phyloP scores from a whole-genome alignment of 2,329 filamentous ascomycete genomes.

The Teratosphaeria gauchensis region DNA sequence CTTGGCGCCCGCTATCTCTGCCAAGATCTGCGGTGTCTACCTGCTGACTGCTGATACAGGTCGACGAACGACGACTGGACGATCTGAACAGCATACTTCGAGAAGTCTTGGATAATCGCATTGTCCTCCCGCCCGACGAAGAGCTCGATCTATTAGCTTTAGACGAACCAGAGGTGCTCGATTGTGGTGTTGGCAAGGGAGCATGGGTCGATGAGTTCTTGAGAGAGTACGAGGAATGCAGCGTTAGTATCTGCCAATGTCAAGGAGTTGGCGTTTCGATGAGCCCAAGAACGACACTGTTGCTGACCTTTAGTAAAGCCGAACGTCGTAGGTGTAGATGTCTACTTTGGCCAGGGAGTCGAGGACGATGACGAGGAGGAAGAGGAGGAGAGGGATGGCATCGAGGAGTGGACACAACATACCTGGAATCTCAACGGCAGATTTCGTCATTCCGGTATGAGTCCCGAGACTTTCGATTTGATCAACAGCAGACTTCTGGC shows the following conservation, averaged over 20 bases:
- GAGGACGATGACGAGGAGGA: conserved; percentile 13
- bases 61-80: conserved; percentile 21
- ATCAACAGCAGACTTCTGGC: conserved; percentile 68
- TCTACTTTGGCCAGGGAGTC: conserved; percentile 19
- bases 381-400: conserved; percentile 9
- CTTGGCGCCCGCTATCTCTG: neutral
- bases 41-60: conserved; percentile 8
- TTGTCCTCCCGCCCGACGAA: conserved; percentile 14
- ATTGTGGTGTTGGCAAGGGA: conserved; percentile 25
- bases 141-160: conserved; percentile 1
- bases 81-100: conserved; percentile 21
- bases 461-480: conserved; percentile 59
- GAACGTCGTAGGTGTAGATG: conserved; percentile 24
- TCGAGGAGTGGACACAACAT: conserved; percentile 18
- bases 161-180: conserved; percentile 19
- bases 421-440: conserved; percentile 27
- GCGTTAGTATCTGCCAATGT: conserved; percentile 7
- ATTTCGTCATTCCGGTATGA: conserved; percentile 16
- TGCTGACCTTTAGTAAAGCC: neutral
- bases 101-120: conserved; percentile 12
- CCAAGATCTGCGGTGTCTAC: neutral
- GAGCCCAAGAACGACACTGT: neutral
- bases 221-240: conserved; percentile 23
- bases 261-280: neutral
- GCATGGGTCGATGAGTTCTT: conserved; percentile 25